phyloP scores from a whole-genome alignment of 768 basidiomycete species.

The Mycena rosella region DNA sequence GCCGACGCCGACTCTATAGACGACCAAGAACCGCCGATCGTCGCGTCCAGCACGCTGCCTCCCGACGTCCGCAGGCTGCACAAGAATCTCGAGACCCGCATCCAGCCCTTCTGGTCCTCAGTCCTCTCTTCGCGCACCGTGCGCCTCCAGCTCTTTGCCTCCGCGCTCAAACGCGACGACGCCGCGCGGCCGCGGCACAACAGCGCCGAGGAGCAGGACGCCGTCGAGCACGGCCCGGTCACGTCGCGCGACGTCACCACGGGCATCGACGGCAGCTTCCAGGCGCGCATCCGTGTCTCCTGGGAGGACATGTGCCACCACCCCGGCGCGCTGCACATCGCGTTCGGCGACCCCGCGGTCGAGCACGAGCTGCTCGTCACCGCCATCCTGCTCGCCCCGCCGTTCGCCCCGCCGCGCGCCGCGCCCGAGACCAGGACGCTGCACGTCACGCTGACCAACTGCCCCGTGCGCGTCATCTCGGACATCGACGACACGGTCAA shows the following conservation, averaged over 20 bases:
- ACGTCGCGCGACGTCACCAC: conserved; percentile 66
- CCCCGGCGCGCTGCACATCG: conserved; percentile 67
- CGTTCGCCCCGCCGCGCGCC: conserved; percentile 25
- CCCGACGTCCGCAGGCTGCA: conserved; percentile 66
- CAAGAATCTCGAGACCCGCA: conserved; percentile 79
- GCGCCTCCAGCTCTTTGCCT: conserved; percentile 71
- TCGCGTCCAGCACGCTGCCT: conserved; percentile 35
- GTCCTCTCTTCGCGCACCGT: conserved; percentile 74
- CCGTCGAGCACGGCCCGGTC: conserved; percentile 59
- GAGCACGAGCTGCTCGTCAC: conserved; percentile 70
- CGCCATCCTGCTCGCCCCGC: conserved; percentile 59
- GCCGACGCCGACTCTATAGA: conserved; percentile 19
- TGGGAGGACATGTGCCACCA: conserved; percentile 81
- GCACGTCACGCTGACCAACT: conserved; percentile 67
- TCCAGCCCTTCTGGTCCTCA: conserved; percentile 87
- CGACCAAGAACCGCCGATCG: conserved; percentile 32
- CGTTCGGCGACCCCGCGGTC: conserved; percentile 63
- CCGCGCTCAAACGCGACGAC: conserved; percentile 45
- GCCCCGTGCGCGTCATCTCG: conserved; percentile 84
- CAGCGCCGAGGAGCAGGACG: conserved; percentile 43
- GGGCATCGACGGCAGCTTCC: conserved; percentile 79
- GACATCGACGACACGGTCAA: conserved; percentile 97
- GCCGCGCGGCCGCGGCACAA: conserved; percentile 32
- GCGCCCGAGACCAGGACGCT: conserved; percentile 45
- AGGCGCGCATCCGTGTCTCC: conserved; percentile 67